Base-by-base conservation (phyloP, 148 eudicot genomes). In the Polygonum aviculare region DNA sequence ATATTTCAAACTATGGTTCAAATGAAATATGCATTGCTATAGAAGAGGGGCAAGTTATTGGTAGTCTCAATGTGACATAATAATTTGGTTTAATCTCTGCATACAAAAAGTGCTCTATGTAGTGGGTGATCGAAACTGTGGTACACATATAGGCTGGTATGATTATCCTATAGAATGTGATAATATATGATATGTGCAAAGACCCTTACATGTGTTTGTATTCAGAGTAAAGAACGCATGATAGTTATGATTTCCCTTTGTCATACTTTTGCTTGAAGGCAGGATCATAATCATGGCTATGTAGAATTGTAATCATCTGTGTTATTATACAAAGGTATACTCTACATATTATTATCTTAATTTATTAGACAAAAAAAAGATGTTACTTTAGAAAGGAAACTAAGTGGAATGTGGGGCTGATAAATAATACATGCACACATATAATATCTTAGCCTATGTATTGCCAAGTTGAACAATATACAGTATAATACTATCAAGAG, bases 181-280 rank as follows among this genome's bases (percentile, higher is more conserved):
- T 67, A 67, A 67, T 67, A 35, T 65, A 67, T 38, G 72, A 67
- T 67, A 67, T 67, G 45, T 35, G 31, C 39, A 63, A 63, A 63
- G 45, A 33, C 36, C 22, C 44, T 67, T 67, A 67, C 72, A 67
- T 67, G 44, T 62, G 69, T 31, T 62, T 62, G 69, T 62, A 62
- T 54, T 62, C 39, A 62, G 69, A 62, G 69, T 67, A 67, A 67
- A 33, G 72, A 67, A 45, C 72, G 44, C 72, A 67, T 67, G 72
- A 14, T 3, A 67, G 11, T 67, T 67, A 67, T 67, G 44, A 67
- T 67, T 67, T 67, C 45, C 18, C 72, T 67, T 54, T 67, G 44
- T 67, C 72, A 35, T 67, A 67, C 72, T 67, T 67, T 65, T 36
- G 41, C 15, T 67, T 38, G 7, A 67, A 67, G 72, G 72, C 45